These are phyloP conservation scores for Quambalaria eucalypti DNA, from an alignment of 1,284 basidiomycete species.

Conservation along the genomic window DNA sequence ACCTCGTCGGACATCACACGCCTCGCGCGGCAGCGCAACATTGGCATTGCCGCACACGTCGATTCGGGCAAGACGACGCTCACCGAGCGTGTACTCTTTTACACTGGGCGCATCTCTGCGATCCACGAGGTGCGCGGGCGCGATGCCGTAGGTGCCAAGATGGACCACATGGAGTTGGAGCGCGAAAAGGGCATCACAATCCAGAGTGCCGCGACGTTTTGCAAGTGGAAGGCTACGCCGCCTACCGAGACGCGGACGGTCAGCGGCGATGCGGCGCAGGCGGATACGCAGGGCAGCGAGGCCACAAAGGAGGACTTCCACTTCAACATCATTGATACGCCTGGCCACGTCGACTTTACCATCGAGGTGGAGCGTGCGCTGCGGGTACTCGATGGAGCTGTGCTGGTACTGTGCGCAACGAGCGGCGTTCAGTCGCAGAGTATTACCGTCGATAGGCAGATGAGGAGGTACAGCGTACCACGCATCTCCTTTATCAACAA, in stretches of 20 bases:
- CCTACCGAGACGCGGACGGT: constrained; percentile 46
- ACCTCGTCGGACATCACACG: constrained; percentile 38
- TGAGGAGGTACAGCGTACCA: constrained; percentile 89
- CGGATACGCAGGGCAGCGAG: constrained; percentile 17
- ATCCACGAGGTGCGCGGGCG: constrained; percentile 96
- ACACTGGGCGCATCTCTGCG: constrained; percentile 87
- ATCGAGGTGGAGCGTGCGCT: constrained; percentile 97
- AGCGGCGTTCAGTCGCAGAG: constrained; percentile 97
- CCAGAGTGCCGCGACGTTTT: constrained; percentile 95
- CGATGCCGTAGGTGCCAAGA: constrained; percentile 94
- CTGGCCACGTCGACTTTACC: constrained; percentile 99
- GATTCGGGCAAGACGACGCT: constrained; percentile 98
- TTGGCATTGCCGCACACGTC: constrained; percentile 50
- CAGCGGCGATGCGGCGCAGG: constrained; percentile 42
- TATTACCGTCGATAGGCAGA: constrained; percentile 96
- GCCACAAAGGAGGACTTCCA: constrained; percentile 64
- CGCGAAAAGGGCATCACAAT: constrained; percentile 99
- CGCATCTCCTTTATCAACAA: constrained; percentile 97
- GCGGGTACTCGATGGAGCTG: constrained; percentile 90
- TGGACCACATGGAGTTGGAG: constrained; percentile 99
- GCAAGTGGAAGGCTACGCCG: constrained; percentile 74
- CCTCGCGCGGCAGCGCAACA: constrained; percentile 48
- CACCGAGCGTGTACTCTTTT: constrained; percentile 94
- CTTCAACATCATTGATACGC: constrained; percentile 98
- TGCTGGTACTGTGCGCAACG: constrained; percentile 91